Conservation (phyloP, 129 eudicot genomes). For the Kitagawia praeruptora region DNA sequence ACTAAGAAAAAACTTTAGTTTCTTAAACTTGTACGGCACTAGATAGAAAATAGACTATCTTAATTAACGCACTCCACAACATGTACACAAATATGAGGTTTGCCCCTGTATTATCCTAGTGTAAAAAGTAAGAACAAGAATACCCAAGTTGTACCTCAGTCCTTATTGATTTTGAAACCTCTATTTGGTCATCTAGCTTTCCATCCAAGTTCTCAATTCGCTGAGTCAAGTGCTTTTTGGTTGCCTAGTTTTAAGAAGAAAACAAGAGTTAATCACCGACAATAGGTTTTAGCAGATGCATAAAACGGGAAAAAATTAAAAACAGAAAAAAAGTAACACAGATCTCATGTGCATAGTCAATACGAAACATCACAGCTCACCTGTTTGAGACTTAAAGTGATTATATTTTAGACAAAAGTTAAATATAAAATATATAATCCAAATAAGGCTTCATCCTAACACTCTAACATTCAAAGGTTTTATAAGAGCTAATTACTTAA, state of each 20-base stretch:
- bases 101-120: neutral
- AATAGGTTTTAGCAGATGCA: neutral
- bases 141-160: constrained; percentile 39
- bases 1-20: neutral
- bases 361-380: neutral
- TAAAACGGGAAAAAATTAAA: neutral
- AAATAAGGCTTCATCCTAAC: neutral
- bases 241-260: constrained; percentile 42
- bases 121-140: neutral
- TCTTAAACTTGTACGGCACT: neutral
- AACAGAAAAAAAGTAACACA: neutral
- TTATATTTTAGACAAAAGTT: neutral
- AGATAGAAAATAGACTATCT: neutral
- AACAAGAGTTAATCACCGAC: neutral
- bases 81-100: neutral
- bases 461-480: neutral
- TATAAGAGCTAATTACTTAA: neutral
- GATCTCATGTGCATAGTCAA: neutral
- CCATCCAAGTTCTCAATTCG: constrained; percentile 86
- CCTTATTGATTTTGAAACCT: constrained; percentile 54
- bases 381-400: neutral
- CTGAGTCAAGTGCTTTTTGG: constrained; percentile 81
- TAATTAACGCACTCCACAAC: neutral
- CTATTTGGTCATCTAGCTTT: constrained; percentile 70
- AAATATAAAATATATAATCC: neutral